Evolutionary conservation across 1,139 yeast species (phyloP).

Genomic region (Suhomyces guaymorum): DNA sequence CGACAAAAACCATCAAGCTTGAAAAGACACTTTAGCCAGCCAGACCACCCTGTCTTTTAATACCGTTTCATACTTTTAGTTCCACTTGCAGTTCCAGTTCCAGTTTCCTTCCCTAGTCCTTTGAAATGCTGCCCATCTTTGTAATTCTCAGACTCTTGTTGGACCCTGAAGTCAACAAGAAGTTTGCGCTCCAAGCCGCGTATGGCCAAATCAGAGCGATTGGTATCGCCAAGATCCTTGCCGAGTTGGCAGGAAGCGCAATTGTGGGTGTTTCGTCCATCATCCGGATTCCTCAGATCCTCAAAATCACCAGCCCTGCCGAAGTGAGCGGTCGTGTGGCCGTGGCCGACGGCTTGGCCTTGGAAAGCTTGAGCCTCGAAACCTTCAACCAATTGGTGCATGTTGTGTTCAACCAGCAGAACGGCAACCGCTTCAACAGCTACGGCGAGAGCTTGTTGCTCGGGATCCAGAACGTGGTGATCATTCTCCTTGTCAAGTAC

Average conservation of each 20-base stretch:
- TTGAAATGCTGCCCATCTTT: slow-evolving; percentile 18
- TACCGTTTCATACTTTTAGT: not conserved
- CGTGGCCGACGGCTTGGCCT: slow-evolving; percentile 44
- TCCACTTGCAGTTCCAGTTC: not conserved
- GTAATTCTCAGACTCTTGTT: slow-evolving; percentile 34
- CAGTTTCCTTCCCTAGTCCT: no score
- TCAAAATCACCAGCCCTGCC: slow-evolving; percentile 35
- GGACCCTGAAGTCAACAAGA: slow-evolving; percentile 45
- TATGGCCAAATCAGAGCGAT: slow-evolving; percentile 37
- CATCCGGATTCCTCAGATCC: slow-evolving; percentile 46
- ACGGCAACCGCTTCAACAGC: slow-evolving; percentile 37
- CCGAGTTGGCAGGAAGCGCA: slow-evolving; percentile 36
- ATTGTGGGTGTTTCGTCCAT: slow-evolving; percentile 45
- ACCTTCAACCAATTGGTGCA: slow-evolving; percentile 43
- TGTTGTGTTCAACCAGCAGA: slow-evolving; percentile 42
- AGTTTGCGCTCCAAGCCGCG: slow-evolving; percentile 41
- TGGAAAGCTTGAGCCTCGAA: slow-evolving; percentile 41
- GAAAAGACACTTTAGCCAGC: no score
- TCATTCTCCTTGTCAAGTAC: slow-evolving; percentile 40
- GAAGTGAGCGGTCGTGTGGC: slow-evolving; percentile 28
- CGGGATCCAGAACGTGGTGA: slow-evolving; percentile 42
- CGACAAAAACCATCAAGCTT: no score
- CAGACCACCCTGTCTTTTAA: no score
- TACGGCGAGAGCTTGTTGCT: slow-evolving; percentile 47
- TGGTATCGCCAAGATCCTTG: slow-evolving; percentile 39